Evolutionary conservation across 345 rosid species (phyloP).

Genomic region (Gossypium rotundifolium): DNA sequence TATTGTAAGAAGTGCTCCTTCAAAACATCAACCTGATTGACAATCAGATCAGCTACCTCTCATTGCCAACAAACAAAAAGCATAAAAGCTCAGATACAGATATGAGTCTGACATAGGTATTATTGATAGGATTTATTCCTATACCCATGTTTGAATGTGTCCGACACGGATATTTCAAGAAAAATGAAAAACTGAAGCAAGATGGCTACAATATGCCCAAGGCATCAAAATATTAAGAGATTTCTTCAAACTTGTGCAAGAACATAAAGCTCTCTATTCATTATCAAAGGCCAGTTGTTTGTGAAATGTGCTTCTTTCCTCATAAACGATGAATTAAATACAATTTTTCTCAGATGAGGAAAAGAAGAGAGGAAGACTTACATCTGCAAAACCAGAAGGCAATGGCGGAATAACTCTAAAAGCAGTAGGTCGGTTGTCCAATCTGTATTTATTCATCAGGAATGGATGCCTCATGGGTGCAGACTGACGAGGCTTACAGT

Average conservation of each 20-base stretch:
- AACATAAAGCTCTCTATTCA: neutral
- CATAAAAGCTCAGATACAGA: neutral
- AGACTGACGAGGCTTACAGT: conserved; percentile 29
- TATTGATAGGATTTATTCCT: neutral
- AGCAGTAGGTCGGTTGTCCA: conserved; percentile 78
- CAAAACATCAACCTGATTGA: conserved; percentile 51
- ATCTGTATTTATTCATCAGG: conserved; percentile 54
- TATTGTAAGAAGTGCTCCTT: conserved; percentile 69
- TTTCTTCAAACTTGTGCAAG: neutral
- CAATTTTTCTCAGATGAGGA: neutral
- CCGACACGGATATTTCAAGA: neutral
- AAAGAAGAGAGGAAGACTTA: conserved; percentile 32
- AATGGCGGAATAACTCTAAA: conserved; percentile 71
- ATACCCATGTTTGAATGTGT: neutral
- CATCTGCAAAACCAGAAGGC: conserved; percentile 73
- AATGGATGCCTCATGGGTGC: conserved; percentile 32
- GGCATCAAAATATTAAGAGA: neutral
- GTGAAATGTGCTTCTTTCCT: neutral
- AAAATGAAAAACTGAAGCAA: neutral
- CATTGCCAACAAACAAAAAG: neutral
- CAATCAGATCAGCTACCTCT: neutral
- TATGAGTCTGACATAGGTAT: neutral
- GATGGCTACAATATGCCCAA: neutral
- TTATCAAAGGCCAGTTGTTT: neutral
- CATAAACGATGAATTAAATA: neutral